Conservation (phyloP, 495 filamentous ascomycete species). For the Neurospora tetraspora region DNA sequence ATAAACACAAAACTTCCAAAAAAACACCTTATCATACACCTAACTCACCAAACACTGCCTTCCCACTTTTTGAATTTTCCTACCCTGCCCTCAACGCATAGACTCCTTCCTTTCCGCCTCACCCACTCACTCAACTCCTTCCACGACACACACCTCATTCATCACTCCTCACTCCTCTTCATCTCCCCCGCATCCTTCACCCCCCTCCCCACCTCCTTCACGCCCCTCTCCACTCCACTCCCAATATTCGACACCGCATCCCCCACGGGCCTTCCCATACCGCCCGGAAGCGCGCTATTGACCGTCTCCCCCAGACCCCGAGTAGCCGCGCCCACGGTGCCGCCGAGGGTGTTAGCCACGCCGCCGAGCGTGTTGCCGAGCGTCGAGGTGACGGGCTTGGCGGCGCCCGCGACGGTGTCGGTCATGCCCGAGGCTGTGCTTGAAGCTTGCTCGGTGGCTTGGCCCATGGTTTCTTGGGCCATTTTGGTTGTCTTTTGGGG, state of each 20-base stretch:
- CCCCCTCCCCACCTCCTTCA: conserved; percentile 42
- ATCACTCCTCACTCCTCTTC: conserved; percentile 22
- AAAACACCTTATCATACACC: not conserved
- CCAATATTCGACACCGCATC: conserved; percentile 48
- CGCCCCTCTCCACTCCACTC: conserved; percentile 45
- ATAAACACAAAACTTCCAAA: not conserved
- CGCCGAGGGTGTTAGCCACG: conserved; percentile 51
- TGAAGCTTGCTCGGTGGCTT: conserved; percentile 32
- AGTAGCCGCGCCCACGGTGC: conserved; percentile 51
- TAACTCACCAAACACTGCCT: not conserved
- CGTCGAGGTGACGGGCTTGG: conserved; percentile 47
- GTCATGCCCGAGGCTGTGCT: conserved; percentile 42
- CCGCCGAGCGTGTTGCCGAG: conserved; percentile 35
- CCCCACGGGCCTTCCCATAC: conserved; percentile 49
- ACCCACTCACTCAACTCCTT: no score
- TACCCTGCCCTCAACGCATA: no score
- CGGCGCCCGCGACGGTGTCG: conserved; percentile 49
- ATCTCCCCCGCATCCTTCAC: conserved; percentile 56
- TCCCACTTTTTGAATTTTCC: no score
- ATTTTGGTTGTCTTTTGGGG: conserved; percentile 3
- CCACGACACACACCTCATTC: not conserved
- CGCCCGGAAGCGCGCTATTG: conserved; percentile 46
- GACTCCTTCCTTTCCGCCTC: no score
- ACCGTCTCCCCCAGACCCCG: conserved; percentile 54
- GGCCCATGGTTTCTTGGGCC: not conserved